Evolutionary conservation across 768 basidiomycete genomes (phyloP).

Genomic region (Boletus sp.): DNA sequence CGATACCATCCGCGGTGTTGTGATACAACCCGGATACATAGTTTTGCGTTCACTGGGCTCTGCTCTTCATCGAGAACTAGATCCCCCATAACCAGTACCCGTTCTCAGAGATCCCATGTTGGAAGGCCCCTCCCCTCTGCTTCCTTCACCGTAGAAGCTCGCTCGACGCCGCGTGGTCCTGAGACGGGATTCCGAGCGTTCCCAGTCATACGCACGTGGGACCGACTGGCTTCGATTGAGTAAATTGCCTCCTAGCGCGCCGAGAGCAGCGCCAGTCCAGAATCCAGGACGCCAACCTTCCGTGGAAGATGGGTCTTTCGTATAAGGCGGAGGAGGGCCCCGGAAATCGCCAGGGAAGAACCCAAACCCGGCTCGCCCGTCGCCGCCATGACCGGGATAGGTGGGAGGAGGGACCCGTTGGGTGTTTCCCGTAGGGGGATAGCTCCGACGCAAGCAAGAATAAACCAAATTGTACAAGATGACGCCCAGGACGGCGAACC

Average conservation of each 20-base stretch:
- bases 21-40: neutral
- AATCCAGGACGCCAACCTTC: slow-evolving; percentile 69
- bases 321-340: slow-evolving; percentile 59
- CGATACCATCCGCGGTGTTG: neutral
- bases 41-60: neutral
- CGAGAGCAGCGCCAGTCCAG: slow-evolving; percentile 79
- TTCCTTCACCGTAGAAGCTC: slow-evolving; percentile 33
- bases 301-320: slow-evolving; percentile 33
- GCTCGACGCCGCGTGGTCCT: slow-evolving; percentile 25
- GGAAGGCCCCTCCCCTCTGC: slow-evolving; percentile 69
- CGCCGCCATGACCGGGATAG: slow-evolving; percentile 30
- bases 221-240: slow-evolving; percentile 41
- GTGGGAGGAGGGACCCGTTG: slow-evolving; percentile 25
- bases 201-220: slow-evolving; percentile 55
- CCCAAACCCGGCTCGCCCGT: slow-evolving; percentile 32
- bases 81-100: slow-evolving; percentile 80
- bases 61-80: slow-evolving; percentile 56
- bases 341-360: slow-evolving; percentile 55
- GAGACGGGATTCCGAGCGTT: slow-evolving; percentile 41
- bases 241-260: slow-evolving; percentile 63
- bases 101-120: slow-evolving; percentile 68
- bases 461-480: slow-evolving; percentile 59
- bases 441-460: slow-evolving; percentile 46
- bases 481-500: slow-evolving; percentile 50
- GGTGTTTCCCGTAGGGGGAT: slow-evolving; percentile 32